These are phyloP conservation scores for Eragrostis tef DNA, from an alignment of 202 grass and related monocot species.

Conservation along the genomic window DNA sequence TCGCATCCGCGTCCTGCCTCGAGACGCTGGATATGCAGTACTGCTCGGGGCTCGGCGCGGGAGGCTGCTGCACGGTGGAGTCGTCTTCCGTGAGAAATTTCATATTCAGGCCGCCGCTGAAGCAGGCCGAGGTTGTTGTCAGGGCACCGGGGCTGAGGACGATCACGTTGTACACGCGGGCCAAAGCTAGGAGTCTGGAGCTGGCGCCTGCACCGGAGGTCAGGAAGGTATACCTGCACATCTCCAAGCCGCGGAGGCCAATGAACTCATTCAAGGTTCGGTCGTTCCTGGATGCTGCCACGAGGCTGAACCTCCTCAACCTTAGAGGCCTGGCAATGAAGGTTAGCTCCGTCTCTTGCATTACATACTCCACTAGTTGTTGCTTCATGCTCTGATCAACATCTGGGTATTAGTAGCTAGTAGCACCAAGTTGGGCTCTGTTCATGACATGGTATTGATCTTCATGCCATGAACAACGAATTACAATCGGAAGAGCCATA, in stretches of 20 bases:
- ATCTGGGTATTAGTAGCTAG: slow-evolving; percentile 10
- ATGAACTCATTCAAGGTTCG: slow-evolving; percentile 15
- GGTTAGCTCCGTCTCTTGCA: slow-evolving; percentile 46
- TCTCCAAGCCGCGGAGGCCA: background rate
- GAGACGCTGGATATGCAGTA: slow-evolving; percentile 49
- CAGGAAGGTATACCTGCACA: slow-evolving; percentile 56
- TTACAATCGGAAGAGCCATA: background rate
- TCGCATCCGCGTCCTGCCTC: slow-evolving; percentile 38
- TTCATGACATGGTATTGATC: slow-evolving; percentile 22
- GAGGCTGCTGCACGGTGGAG: slow-evolving; percentile 44
- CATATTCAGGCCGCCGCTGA: slow-evolving; percentile 25
- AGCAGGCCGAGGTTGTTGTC: slow-evolving; percentile 7
- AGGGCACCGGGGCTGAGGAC: slow-evolving; percentile 35
- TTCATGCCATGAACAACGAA: background rate
- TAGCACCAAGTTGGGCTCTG: slow-evolving; percentile 3
- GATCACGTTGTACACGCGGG: slow-evolving; percentile 47
- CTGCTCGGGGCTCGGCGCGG: slow-evolving; percentile 31
- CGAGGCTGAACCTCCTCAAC: slow-evolving; percentile 41
- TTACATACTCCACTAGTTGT: background rate
- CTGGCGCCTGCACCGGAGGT: slow-evolving; percentile 43
- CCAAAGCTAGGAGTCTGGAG: slow-evolving; percentile 8
- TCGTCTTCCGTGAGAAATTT: slow-evolving; percentile 47
- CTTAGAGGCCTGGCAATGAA: slow-evolving; percentile 45
- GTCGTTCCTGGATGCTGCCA: slow-evolving; percentile 52
- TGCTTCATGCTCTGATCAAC: background rate